phyloP scores from a whole-genome alignment of 73 alveolate genomes.

The Stentor roeselii region DNA sequence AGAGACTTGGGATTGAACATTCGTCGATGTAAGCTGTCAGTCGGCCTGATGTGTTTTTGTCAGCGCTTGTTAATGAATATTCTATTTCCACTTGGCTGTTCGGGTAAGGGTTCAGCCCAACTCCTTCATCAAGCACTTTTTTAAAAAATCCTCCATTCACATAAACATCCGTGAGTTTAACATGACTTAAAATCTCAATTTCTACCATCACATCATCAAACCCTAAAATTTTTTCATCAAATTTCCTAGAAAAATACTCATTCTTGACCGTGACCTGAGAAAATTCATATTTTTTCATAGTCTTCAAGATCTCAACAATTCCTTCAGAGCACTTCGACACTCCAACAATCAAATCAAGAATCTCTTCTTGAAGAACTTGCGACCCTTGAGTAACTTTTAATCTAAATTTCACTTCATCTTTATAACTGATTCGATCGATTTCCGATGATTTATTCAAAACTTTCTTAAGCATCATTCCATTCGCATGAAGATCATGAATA shows the following conservation, averaged over 20 bases:
- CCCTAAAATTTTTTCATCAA: background rate
- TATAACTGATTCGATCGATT: background rate
- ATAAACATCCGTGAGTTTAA: background rate
- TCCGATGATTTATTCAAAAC: background rate
- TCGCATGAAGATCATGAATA: background rate
- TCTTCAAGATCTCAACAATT: background rate
- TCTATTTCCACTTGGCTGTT: background rate
- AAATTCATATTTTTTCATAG: conserved; percentile 7
- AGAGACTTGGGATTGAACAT: conserved; percentile 4
- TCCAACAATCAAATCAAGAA: background rate
- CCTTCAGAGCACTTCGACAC: background rate
- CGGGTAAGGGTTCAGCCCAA: background rate
- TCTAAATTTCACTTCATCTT: conserved; percentile 12
- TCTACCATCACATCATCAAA: background rate
- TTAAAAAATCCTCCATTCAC: conserved; percentile 1
- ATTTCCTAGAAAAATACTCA: background rate
- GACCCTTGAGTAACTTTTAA: background rate
- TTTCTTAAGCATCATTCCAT: background rate
- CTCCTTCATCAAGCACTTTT: background rate
- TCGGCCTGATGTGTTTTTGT: background rate
- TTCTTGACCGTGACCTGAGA: background rate
- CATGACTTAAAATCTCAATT: background rate
- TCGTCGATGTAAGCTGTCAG: background rate
- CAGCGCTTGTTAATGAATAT: background rate
- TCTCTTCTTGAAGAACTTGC: background rate